Conservation (phyloP, 75 land plant genomes). For the Adiantum capillusveneris region DNA sequence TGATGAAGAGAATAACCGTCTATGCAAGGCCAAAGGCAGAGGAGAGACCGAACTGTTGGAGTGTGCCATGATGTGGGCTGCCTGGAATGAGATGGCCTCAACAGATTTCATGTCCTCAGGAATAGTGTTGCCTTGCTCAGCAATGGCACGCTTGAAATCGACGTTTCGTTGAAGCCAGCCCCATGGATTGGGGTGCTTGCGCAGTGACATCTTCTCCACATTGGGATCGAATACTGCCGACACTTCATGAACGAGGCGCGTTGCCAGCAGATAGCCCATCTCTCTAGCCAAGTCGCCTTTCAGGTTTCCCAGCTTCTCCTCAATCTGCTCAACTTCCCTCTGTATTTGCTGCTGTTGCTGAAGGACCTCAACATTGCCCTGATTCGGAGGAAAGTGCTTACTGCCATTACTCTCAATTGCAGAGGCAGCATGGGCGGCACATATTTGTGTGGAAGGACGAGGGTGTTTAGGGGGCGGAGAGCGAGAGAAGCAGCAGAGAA, state of each 20-base stretch:
- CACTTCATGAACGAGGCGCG: constrained; percentile 3
- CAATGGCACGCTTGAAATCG: constrained; percentile 1
- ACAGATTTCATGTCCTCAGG: neutral
- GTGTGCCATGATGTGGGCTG: constrained; percentile 7
- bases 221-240: neutral
- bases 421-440: too few species aligned
- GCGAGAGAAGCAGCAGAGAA: too few species aligned
- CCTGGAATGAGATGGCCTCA: neutral
- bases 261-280: constrained; percentile 4
- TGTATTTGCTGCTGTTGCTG: too few species aligned
- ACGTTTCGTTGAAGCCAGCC: constrained; percentile 3
- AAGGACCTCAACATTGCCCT: too few species aligned
- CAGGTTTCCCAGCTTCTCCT: neutral
- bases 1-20: too few species aligned
- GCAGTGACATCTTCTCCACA: neutral
- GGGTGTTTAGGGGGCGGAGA: too few species aligned
- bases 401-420: too few species aligned
- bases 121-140: neutral
- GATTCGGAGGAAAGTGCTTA: too few species aligned
- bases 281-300: constrained; percentile 3
- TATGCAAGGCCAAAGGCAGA: too few species aligned
- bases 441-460: too few species aligned
- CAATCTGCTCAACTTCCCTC: too few species aligned
- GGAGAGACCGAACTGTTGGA: constrained; percentile 2
- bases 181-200: constrained; percentile 5